Evolutionary conservation across 331 rosid genomes (phyloP).

Genomic region (Cydonia oblonga): DNA sequence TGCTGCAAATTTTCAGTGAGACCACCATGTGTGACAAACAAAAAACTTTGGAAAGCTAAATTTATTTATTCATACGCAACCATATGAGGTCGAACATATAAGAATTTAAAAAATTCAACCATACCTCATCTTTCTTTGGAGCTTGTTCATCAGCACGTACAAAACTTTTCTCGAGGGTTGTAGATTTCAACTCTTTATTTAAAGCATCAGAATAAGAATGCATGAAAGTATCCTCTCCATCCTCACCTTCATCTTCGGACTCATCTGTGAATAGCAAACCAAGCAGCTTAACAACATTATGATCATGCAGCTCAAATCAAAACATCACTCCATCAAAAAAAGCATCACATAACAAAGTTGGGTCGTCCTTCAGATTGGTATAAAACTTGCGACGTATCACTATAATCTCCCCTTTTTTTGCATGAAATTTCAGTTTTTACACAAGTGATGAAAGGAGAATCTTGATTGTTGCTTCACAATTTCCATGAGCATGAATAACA

Average conservation of each 20-base stretch:
- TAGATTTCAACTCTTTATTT: slow-evolving; percentile 56
- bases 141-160: slow-evolving; percentile 63
- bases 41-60: background rate
- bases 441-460: background rate
- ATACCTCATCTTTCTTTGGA: slow-evolving; percentile 61
- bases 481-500: background rate
- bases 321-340: background rate
- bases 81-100: background rate
- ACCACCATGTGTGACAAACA: background rate
- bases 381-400: background rate
- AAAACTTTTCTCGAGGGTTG: slow-evolving; percentile 70
- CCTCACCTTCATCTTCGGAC: slow-evolving; percentile 48
- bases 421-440: background rate
- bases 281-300: background rate
- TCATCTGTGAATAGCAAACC: slow-evolving; percentile 40
- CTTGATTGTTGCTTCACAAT: background rate
- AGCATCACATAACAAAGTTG: background rate
- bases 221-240: slow-evolving; percentile 44
- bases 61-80: background rate
- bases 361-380: background rate
- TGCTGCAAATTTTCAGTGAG: background rate
- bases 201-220: slow-evolving; percentile 66
- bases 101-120: background rate
- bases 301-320: background rate
- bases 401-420: background rate